phyloP scores from a whole-genome alignment of 495 filamentous ascomycete species.

The Aspergillus asperescens region DNA sequence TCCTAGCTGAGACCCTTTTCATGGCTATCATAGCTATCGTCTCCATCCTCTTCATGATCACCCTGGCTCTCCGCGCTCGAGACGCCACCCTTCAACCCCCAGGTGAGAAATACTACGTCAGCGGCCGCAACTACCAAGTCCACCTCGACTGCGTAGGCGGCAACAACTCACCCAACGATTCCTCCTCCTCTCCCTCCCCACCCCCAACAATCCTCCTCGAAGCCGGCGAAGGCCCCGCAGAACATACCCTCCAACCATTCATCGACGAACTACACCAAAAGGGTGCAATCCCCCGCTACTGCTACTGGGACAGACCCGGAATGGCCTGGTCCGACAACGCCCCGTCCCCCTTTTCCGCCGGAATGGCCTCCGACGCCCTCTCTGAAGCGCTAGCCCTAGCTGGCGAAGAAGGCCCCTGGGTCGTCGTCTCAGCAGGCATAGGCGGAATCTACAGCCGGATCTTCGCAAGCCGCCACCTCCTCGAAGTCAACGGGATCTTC shows the following conservation, averaged over 20 bases:
- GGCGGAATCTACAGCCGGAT: constrained; percentile 85
- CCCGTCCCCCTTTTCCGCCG: constrained; percentile 84
- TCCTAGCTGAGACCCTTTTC: constrained; percentile 68
- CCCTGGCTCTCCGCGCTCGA: constrained; percentile 66
- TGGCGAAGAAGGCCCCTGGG: constrained; percentile 81
- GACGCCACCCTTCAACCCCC: constrained; percentile 66
- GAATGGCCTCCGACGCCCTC: constrained; percentile 80
- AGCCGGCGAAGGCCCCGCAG: constrained; percentile 71
- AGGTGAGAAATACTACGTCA: constrained; percentile 71
- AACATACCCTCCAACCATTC: constrained; percentile 66
- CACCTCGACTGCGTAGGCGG: constrained; percentile 80
- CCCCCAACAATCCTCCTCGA: constrained; percentile 75
- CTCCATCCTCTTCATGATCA: constrained; percentile 68
- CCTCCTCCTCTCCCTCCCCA: too few relatives aligned
- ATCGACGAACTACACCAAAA: constrained; percentile 57
- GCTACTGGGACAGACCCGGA: constrained; percentile 92
- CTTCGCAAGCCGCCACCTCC: constrained; percentile 72
- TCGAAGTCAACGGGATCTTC: constrained; percentile 69
- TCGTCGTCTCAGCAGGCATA: constrained; percentile 65
- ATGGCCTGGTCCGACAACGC: constrained; percentile 89
- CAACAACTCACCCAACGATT: constrained; percentile 38
- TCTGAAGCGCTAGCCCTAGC: constrained; percentile 76
- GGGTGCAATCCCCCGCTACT: constrained; percentile 78
- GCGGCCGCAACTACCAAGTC: constrained; percentile 73
- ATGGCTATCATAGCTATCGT: constrained; percentile 60